Evolutionary conservation across 805 yeast genomes (phyloP).

Genomic region (Suhomyces tanzawaensis): DNA sequence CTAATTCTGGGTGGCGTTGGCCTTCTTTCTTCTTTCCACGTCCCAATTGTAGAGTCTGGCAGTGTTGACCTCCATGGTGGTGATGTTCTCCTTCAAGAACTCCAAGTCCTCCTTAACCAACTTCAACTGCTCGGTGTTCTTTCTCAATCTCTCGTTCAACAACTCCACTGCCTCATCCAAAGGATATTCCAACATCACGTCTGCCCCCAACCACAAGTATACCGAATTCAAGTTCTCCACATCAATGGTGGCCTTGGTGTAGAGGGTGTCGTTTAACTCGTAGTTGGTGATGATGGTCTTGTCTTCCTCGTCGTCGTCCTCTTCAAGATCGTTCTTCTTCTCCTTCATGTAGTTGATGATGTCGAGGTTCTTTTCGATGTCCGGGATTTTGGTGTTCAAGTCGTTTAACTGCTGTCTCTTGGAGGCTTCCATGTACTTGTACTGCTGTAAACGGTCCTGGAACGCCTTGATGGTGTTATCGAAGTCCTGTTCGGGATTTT

Average conservation of each 20-base stretch:
- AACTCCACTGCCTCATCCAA: constrained; percentile 80
- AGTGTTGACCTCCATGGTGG: constrained; percentile 97
- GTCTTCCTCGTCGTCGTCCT: constrained; percentile 25
- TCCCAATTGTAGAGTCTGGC: constrained; percentile 91
- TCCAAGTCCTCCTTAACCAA: constrained; percentile 81
- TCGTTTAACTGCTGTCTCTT: constrained; percentile 49
- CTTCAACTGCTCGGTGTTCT: constrained; percentile 57
- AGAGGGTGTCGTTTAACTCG: constrained; percentile 90
- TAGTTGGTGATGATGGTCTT: constrained; percentile 58
- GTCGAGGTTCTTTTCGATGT: constrained; percentile 79
- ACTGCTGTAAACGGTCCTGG: constrained; percentile 86
- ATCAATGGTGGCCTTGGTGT: constrained; percentile 74
- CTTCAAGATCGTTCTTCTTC: constrained; percentile 38
- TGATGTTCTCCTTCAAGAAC: constrained; percentile 80
- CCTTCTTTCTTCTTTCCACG: constrained; percentile 66
- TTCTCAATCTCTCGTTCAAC: constrained; percentile 56
- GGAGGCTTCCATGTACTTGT: constrained; percentile 78
- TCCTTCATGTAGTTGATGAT: constrained; percentile 60
- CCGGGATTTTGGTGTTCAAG: constrained; percentile 78
- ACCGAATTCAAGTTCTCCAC: constrained; percentile 58
- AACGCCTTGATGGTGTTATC: constrained; percentile 67
- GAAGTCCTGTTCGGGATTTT: constrained; percentile 60
- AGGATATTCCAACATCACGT: constrained; percentile 94
- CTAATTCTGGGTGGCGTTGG: background rate
- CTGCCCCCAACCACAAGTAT: constrained; percentile 96